Evolutionary conservation across 108 stramenopile species (phyloP).

Genomic region (Seminavis robusta): DNA sequence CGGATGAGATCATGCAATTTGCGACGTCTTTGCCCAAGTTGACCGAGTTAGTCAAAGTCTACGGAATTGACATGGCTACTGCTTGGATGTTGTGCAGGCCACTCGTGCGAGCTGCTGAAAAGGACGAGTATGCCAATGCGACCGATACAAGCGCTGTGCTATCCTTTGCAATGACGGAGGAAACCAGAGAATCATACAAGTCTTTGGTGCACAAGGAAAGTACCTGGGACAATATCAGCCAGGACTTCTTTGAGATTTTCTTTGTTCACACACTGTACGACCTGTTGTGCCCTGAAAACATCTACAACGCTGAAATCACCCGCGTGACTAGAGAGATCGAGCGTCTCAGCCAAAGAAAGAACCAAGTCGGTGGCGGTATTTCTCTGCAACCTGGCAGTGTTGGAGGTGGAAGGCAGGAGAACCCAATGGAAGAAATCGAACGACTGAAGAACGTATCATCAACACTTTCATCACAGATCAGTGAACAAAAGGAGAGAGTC

Average conservation of each 20-base stretch:
- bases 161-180: slow-evolving; percentile 4
- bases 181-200: background rate
- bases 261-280: slow-evolving; percentile 66
- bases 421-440: slow-evolving; percentile 34
- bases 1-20: slow-evolving; percentile 42
- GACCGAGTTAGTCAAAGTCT: slow-evolving; percentile 34
- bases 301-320: slow-evolving; percentile 58
- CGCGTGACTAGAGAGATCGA: slow-evolving; percentile 71
- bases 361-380: slow-evolving; percentile 21
- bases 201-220: slow-evolving; percentile 37
- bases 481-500: slow-evolving; percentile 63
- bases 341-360: slow-evolving; percentile 44
- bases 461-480: slow-evolving; percentile 49
- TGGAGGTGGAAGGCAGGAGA: slow-evolving; percentile 42
- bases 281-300: slow-evolving; percentile 62
- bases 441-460: slow-evolving; percentile 43
- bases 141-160: background rate
- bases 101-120: slow-evolving; percentile 40
- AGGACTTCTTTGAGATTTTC: slow-evolving; percentile 67
- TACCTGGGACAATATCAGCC: slow-evolving; percentile 50
- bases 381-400: slow-evolving; percentile 17
- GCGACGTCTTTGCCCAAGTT: slow-evolving; percentile 59
- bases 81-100: slow-evolving; percentile 77
- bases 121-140: slow-evolving; percentile 18
- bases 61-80: slow-evolving; percentile 51